Percentiles rank a stretch among this genome's conserved stretches.
Evolutionary conservation across 2,329 filamentous ascomycete species (phyloP).

Genomic region (Colletotrichum tamarilloi): DNA sequence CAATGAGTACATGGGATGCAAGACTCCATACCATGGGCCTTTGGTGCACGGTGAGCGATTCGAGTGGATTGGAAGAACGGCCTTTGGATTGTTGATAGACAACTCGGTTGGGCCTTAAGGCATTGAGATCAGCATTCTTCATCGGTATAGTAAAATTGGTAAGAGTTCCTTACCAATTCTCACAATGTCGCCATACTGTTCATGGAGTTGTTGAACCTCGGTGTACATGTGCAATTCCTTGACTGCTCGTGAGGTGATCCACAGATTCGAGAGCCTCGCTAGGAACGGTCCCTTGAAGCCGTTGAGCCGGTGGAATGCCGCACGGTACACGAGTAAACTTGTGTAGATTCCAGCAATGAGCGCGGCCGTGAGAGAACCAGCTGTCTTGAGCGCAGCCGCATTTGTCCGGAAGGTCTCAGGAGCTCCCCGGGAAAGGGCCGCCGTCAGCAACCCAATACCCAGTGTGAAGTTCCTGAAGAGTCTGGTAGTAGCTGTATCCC

Average conservation of each 20-base stretch:
- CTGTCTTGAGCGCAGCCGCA: slow-evolving; percentile 1
- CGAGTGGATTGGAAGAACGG: slow-evolving; percentile 43
- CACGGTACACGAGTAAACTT: slow-evolving; percentile 39
- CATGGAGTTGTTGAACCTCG: slow-evolving; percentile 43
- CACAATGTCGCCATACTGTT: slow-evolving; percentile 45
- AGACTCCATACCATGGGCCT: slow-evolving; percentile 47
- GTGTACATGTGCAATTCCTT: slow-evolving; percentile 40
- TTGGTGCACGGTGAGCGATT: slow-evolving; percentile 44
- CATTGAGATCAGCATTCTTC: neutral
- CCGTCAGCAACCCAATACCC: slow-evolving; percentile 9
- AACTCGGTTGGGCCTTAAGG: slow-evolving; percentile 44
- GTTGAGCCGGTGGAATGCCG: slow-evolving; percentile 41
- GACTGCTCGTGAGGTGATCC: slow-evolving; percentile 37
- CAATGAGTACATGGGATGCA: slow-evolving; percentile 43
- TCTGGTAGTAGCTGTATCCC: slow-evolving; percentile 37
- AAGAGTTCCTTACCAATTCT: slow-evolving; percentile 37
- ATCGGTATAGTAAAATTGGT: neutral
- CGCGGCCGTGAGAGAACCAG: neutral
- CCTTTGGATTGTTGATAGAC: slow-evolving; percentile 44
- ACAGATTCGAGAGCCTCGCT: slow-evolving; percentile 41
- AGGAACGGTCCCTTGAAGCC: slow-evolving; percentile 42
- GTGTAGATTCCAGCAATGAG: slow-evolving; percentile 32
- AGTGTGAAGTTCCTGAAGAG: slow-evolving; percentile 30
- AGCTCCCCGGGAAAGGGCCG: slow-evolving; percentile 5
- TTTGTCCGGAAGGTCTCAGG: slow-evolving; percentile 5